Evolutionary conservation across 179 eudicot species (phyloP).

Genomic region (Beta corolliflora): DNA sequence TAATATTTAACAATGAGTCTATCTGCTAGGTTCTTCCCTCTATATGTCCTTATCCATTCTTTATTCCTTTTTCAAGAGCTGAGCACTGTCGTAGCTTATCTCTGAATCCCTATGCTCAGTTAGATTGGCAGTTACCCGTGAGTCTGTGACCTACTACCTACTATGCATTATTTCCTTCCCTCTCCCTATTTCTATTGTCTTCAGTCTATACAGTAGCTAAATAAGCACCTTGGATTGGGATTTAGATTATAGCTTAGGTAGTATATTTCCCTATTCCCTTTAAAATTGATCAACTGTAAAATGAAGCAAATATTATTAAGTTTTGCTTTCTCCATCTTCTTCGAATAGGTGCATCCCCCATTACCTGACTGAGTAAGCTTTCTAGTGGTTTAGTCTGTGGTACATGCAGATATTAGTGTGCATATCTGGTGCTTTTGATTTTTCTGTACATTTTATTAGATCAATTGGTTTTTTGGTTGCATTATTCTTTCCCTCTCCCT

Average conservation of each 20-base stretch:
- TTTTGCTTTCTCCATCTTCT: background rate
- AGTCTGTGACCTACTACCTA: background rate
- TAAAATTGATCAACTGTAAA: background rate
- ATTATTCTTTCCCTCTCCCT: background rate
- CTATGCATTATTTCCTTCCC: background rate
- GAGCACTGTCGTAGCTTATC: background rate
- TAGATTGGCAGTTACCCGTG: background rate
- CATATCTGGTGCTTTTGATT: background rate
- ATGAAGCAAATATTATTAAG: background rate
- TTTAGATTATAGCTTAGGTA: background rate
- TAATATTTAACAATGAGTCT: background rate
- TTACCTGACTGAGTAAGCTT: background rate
- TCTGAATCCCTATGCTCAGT: background rate
- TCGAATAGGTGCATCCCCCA: background rate
- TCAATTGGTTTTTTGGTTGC: background rate
- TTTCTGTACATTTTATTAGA: background rate
- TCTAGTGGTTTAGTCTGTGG: no score
- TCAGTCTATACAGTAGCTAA: background rate
- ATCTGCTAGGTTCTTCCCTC: background rate
- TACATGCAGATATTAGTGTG: no score
- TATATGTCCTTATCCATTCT: background rate
- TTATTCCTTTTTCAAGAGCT: background rate
- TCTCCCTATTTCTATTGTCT: background rate
- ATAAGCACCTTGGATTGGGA: background rate
- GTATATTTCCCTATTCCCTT: background rate